Percentiles rank a stretch among this genome's conserved stretches.
These are phyloP conservation scores for Andrographis paniculata DNA, from an alignment of 305 asterid genomes.

Conservation along the genomic window DNA sequence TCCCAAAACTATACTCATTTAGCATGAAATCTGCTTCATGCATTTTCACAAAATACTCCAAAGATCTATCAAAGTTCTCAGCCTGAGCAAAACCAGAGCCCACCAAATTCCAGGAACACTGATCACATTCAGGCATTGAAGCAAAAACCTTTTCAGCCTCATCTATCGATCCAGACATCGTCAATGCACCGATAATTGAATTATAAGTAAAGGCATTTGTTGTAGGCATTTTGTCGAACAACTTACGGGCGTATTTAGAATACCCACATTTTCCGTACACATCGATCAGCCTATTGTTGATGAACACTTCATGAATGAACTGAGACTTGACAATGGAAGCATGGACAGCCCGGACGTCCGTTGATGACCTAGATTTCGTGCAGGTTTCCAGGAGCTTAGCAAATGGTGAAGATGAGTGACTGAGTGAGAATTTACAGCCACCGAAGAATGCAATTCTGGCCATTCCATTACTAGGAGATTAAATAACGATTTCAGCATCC, in stretches of 20 bases:
- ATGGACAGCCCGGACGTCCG: conserved; percentile 25
- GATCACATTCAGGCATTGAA: conserved; percentile 48
- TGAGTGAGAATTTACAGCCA: conserved; percentile 16
- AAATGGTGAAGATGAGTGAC: conserved; percentile 31
- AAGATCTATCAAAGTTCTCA: conserved; percentile 39
- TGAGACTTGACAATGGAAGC: conserved; percentile 42
- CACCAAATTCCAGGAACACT: conserved; percentile 78
- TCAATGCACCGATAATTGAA: conserved; percentile 43
- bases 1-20: conserved; percentile 64
- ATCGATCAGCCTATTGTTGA: conserved; percentile 59
- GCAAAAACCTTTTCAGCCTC: conserved; percentile 44
- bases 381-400: conserved; percentile 38
- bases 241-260: conserved; percentile 25
- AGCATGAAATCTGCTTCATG: conserved; percentile 40
- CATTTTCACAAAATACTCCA: conserved; percentile 47
- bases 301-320: conserved; percentile 46
- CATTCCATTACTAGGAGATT: conserved; percentile 34
- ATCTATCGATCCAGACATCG: conserved; percentile 29
- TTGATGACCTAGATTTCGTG: conserved; percentile 26
- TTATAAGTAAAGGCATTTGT: conserved; percentile 50
- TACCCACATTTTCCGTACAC: conserved; percentile 48
- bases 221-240: conserved; percentile 47
- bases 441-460: conserved; percentile 26
- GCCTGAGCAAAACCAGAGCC: conserved; percentile 58
- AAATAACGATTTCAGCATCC: neutral